These are phyloP conservation scores for Polysphondylium violaceum DNA, from an alignment of 78 protist species.

Conservation along the genomic window DNA sequence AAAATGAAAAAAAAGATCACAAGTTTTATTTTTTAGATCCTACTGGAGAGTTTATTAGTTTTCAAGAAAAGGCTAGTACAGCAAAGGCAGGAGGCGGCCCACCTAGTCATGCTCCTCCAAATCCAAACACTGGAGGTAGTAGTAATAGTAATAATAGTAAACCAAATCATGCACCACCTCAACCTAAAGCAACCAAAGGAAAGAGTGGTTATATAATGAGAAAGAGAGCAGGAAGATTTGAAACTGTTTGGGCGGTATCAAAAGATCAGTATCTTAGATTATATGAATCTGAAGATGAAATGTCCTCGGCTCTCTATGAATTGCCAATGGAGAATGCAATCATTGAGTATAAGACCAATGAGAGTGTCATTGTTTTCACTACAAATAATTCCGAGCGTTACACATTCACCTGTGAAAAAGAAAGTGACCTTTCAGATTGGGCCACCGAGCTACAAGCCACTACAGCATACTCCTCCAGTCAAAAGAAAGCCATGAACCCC, in stretches of 20 bases:
- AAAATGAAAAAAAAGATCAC: constrained; percentile 33
- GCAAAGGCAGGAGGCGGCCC: not conserved
- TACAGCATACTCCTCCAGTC: not conserved
- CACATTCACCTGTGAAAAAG: constrained; percentile 31
- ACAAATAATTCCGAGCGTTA: constrained; percentile 43
- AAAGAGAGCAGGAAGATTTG: constrained; percentile 51
- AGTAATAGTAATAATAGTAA: not conserved
- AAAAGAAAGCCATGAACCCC: not conserved
- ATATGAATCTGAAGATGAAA: constrained; percentile 21
- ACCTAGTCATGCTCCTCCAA: constrained; percentile 9
- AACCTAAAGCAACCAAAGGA: constrained; percentile 6
- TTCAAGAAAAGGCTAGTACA: constrained; percentile 5
- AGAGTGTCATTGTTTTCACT: constrained; percentile 10
- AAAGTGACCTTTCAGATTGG: constrained; percentile 46
- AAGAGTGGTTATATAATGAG: constrained; percentile 29
- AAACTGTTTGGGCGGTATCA: constrained; percentile 20
- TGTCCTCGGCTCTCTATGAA: constrained; percentile 6
- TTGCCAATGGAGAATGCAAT: constrained; percentile 42
- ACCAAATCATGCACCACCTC: not conserved
- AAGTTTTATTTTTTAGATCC: constrained; percentile 56
- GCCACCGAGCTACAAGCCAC: constrained; percentile 47
- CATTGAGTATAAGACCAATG: constrained; percentile 28
- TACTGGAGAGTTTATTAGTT: constrained; percentile 73
- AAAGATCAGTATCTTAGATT: constrained; percentile 10
- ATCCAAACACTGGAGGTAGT: not conserved